A percentile compares a stretch with the other conserved stretches of the same genome.
Conservation (phyloP, 2,329 filamentous ascomycete genomes). For the Aureobasidium lini region DNA sequence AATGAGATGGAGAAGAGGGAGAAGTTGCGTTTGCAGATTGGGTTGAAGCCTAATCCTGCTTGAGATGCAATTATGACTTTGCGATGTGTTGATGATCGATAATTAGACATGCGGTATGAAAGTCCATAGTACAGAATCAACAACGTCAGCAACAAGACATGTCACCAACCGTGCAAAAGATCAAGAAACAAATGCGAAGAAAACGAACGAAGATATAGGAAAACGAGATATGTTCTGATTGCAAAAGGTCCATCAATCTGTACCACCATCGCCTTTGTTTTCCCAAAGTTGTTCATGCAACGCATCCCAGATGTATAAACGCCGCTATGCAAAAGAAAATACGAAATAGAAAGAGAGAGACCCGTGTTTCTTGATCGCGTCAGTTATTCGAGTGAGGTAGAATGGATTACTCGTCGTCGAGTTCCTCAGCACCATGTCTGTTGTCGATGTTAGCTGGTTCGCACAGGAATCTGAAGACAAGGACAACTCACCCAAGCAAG, state of each 20-base stretch:
- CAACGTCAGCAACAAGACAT: not conserved
- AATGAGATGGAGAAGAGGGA: conserved; percentile 25
- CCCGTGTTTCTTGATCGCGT: conserved; percentile 6
- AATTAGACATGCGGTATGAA: not conserved
- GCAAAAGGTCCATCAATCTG: not conserved
- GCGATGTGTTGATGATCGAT: not conserved
- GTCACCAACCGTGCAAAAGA: not conserved
- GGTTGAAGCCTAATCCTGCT: conserved; percentile 26
- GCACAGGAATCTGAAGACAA: not conserved
- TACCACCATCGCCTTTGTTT: not conserved
- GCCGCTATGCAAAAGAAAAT: conserved; percentile 15
- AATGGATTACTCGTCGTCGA: conserved; percentile 28
- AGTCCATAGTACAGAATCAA: not conserved
- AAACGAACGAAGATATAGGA: not conserved
- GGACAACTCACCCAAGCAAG: conserved; percentile 61
- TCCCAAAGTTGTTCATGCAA: conserved; percentile 2
- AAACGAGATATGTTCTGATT: not conserved
- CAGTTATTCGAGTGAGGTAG: not conserved
- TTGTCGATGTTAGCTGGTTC: not conserved
- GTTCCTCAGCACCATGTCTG: conserved; percentile 35
- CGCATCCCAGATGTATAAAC: conserved; percentile 7
- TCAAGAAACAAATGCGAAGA: not conserved
- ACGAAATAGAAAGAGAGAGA: not conserved
- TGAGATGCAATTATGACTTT: conserved; percentile 12
- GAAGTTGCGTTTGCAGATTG: conserved; percentile 25